Evolutionary conservation across 106 monocot genomes (phyloP), one percentile per base, ranked within the genome.

Genomic region (Agapanthus africanus): DNA sequence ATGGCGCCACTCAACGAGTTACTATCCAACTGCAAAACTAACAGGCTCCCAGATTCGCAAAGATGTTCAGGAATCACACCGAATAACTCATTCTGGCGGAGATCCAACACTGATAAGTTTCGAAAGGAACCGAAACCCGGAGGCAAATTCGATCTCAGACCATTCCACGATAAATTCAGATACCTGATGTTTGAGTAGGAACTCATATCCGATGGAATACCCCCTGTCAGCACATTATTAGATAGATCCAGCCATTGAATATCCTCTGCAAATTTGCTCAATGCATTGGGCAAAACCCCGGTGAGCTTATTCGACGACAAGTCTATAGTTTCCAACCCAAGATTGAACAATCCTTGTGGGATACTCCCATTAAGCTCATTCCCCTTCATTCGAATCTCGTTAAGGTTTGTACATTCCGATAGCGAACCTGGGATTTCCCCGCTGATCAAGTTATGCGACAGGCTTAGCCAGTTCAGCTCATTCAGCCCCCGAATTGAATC

Each of bases 161-260:
- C 70, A 52, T 91, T 95, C 80, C 84, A 76, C 1, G 91, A 91
- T 47, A 95, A 76, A 39, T 95, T 91, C 37, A 95, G 70, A 41
- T 86, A 80, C 36, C 66, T 70, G 40, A 95, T 59, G 26, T 80
- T 82, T 62, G 76, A 80, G 76, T 56, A 91, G 31, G 80, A 57
- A 7, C 76, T 77, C 78, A 83, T 77, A 75, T 91, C 88, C 25
- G 74, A 69, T 18, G 88, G 91, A 32, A 86, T 30, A 8, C 66
- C 30, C 19, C 91, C 91, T 0, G 71, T 68, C 4, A 95, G 61
- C 30, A 54, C 49, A 66, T 95, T 95, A 34, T 70, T 67, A 0
- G 91, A 85, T 2, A 91, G 71, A 57, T 95, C 86, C 30, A 95
- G 56, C 50, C 46, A 82, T 41, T 50, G 81, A 18, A 95, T 71